Evolutionary conservation across 306 rosid species (phyloP).

Genomic region (cucumber (Cucumis sativus)): Cucumber_9930_V3 NC_026657.2:32961001-32961500

Average conservation of each 20-base stretch:
- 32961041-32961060: constrained; percentile 19
- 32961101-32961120: constrained; percentile 33
- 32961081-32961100: constrained; percentile 18
- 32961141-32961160: constrained; percentile 58
- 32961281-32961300: too few species aligned
- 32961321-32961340: neutral
- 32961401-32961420: too few species aligned
- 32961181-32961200: constrained; percentile 43
- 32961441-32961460: too few species aligned
- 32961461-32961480: too few species aligned
- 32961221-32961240: neutral
- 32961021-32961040: neutral
- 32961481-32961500: too few species aligned
- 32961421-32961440: too few species aligned
- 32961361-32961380: neutral
- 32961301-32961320: too few species aligned
- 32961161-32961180: constrained; percentile 35
- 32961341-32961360: neutral
- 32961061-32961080: constrained; percentile 21
- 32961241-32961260: neutral
- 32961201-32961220: constrained; percentile 6
- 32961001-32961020: too few species aligned
- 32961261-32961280: too few species aligned
- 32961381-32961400: too few species aligned
- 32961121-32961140: constrained; percentile 30